These are phyloP conservation scores for Glycyrrhiza uralensis DNA, from an alignment of 306 rosid species.

Conservation along the genomic window DNA sequence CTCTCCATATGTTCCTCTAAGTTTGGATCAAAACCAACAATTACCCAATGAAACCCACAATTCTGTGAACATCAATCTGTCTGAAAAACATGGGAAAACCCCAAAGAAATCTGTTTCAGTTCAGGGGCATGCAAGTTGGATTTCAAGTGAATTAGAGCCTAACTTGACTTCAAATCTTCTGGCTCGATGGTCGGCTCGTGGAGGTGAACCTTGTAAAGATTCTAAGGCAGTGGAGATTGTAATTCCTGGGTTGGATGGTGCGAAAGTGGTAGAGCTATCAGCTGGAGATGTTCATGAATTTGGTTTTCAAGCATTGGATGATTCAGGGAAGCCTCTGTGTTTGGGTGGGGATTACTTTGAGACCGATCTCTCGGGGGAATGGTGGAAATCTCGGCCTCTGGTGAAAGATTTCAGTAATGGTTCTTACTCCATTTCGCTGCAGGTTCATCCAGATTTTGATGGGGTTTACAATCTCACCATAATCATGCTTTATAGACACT, in stretches of 20 bases:
- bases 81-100: constrained; percentile 20
- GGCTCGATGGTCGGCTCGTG: constrained; percentile 63
- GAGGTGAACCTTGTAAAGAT: constrained; percentile 82
- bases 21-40: constrained; percentile 31
- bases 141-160: constrained; percentile 58
- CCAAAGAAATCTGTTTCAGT: constrained; percentile 5
- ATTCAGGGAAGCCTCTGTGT: constrained; percentile 63
- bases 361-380: constrained; percentile 82
- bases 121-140: constrained; percentile 42
- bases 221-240: constrained; percentile 57
- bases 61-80: constrained; percentile 18
- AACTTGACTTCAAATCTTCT: constrained; percentile 64
- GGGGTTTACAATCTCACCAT: constrained; percentile 70
- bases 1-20: not conserved
- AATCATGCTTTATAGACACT: constrained; percentile 77
- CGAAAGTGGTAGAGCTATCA: constrained; percentile 41
- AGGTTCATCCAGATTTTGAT: constrained; percentile 81
- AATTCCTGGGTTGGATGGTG: constrained; percentile 65
- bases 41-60: constrained; percentile 23
- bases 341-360: constrained; percentile 95
- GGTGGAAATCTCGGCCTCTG: constrained; percentile 86
- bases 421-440: constrained; percentile 67
- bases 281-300: constrained; percentile 80
- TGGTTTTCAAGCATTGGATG: constrained; percentile 71
- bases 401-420: constrained; percentile 84